phyloP scores from a whole-genome alignment of 2,329 filamentous ascomycete species.

The Penicillium sp. region DNA sequence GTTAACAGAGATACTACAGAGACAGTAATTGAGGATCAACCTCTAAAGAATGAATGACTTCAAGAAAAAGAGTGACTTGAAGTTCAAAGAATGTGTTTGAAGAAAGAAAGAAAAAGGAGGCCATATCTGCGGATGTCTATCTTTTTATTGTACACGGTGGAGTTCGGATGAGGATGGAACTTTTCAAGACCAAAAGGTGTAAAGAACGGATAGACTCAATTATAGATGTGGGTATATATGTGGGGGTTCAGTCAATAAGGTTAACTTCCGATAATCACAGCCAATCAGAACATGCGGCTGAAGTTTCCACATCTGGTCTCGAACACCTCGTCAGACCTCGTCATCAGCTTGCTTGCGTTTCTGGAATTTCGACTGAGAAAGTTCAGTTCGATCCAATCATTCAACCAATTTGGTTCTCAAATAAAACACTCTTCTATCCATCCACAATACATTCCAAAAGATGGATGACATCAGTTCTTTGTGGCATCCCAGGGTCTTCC shows the following conservation, averaged over 20 bases:
- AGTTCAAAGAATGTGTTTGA: constrained; percentile 12
- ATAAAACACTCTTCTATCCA: not conserved
- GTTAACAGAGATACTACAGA: constrained; percentile 1
- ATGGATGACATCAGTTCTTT: constrained; percentile 1
- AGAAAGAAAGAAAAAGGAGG: not conserved
- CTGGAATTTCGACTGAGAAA: constrained; percentile 1
- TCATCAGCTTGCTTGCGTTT: constrained; percentile 2
- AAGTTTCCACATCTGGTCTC: constrained; percentile 3
- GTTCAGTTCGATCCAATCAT: constrained; percentile 1
- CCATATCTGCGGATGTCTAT: not conserved
- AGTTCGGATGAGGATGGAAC: not conserved
- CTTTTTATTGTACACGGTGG: constrained; percentile 3
- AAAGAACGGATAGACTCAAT: constrained; percentile 5
- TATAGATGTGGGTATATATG: constrained; percentile 7
- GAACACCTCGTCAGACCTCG: constrained; percentile 4
- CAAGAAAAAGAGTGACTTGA: constrained; percentile 14
- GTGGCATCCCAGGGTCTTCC: not conserved
- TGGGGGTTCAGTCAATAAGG: constrained; percentile 2
- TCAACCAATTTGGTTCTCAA: not conserved
- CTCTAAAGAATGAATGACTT: constrained; percentile 9
- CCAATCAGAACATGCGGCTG: constrained; percentile 6
- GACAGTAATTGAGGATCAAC: constrained; percentile 9
- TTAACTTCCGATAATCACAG: not conserved
- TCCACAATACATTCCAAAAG: not conserved
- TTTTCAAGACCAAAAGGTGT: not conserved